A percentile compares a stretch with the other conserved stretches of the same genome.
These are phyloP conservation scores for Tolypocladium inflatum DNA, from an alignment of 2,329 filamentous ascomycete genomes.

Conservation along the genomic window DNA sequence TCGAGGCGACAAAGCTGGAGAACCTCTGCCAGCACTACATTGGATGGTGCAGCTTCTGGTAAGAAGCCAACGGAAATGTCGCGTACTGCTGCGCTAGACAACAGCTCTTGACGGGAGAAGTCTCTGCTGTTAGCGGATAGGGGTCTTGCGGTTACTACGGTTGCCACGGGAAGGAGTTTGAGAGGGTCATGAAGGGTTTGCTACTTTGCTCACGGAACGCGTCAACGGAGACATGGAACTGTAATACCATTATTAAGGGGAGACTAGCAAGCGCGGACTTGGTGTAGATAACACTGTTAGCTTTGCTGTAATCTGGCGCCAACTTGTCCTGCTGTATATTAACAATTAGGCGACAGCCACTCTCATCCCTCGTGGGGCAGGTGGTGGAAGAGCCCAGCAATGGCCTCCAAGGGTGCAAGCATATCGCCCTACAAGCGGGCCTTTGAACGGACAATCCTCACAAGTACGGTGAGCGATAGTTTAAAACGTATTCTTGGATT, in stretches of 20 bases:
- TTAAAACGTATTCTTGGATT: background rate
- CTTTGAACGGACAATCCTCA: background rate
- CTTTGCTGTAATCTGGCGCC: background rate
- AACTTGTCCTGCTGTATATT: background rate
- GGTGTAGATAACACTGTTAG: no score
- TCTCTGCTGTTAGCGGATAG: background rate
- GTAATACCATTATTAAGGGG: background rate
- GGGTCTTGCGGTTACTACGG: background rate
- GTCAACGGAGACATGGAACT: background rate
- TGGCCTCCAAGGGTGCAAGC: no score
- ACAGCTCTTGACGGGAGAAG: background rate
- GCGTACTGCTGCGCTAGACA: background rate
- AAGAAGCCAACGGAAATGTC: constrained; percentile 7
- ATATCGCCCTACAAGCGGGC: background rate
- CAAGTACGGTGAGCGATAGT: background rate
- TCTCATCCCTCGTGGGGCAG: no score
- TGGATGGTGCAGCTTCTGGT: constrained; percentile 99
- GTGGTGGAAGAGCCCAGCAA: no score
- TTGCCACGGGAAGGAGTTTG: background rate
- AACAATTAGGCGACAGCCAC: no score
- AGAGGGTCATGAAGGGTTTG: background rate
- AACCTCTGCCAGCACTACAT: constrained; percentile 99
- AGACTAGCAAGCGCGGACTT: background rate
- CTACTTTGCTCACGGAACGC: background rate
- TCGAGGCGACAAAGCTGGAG: constrained; percentile 92